Conservation (phyloP, 805 yeast species). For the Isabelozyma pseudorhagii region DNA sequence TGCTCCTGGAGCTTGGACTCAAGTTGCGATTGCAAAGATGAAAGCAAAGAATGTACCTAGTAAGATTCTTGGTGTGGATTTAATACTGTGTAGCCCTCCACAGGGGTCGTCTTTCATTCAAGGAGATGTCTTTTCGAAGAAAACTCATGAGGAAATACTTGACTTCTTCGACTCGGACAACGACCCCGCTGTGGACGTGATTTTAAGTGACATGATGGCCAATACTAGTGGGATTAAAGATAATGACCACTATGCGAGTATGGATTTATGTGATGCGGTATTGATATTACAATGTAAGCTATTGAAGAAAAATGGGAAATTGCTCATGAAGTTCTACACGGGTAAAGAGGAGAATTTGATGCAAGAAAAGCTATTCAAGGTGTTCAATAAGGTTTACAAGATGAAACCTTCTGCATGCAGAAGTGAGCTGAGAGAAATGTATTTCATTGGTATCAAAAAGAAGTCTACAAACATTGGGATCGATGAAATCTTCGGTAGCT, state of each 20-base stretch:
- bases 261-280: constrained; percentile 93
- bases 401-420: constrained; percentile 84
- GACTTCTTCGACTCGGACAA: constrained; percentile 39
- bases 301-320: constrained; percentile 65
- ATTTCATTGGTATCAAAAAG: constrained; percentile 66
- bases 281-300: constrained; percentile 68
- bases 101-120: constrained; percentile 34
- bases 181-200: constrained; percentile 28
- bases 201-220: constrained; percentile 85
- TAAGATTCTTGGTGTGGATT: constrained; percentile 69
- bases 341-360: constrained; percentile 74
- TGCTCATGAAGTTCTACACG: constrained; percentile 80
- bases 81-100: constrained; percentile 34
- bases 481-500: not conserved
- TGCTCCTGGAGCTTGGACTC: constrained; percentile 96
- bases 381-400: constrained; percentile 61
- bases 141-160: constrained; percentile 56
- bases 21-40: constrained; percentile 59
- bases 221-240: constrained; percentile 83
- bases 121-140: constrained; percentile 36
- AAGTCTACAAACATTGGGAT: constrained; percentile 15
- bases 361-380: constrained; percentile 53
- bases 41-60: constrained; percentile 34
- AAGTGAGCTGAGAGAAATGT: constrained; percentile 75
- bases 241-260: constrained; percentile 78